A percentile compares a stretch with the other conserved stretches of the same genome.
Conservation (phyloP, 148 eudicot species). For the Vaccinium myrtillus region DNA sequence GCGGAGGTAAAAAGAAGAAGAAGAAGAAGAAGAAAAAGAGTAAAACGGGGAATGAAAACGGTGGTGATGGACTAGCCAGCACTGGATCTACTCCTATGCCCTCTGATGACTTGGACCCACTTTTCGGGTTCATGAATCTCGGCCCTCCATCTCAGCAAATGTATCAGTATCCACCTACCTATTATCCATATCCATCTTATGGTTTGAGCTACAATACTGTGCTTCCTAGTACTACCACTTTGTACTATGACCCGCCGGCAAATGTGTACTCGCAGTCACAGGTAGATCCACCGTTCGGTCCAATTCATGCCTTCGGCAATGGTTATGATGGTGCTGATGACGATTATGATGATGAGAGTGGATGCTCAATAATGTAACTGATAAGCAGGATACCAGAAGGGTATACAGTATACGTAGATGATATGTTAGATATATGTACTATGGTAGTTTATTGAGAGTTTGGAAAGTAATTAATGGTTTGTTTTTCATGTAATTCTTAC, state of each 20-base stretch:
- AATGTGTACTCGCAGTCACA: conserved; percentile 13
- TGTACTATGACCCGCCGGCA: conserved; percentile 30
- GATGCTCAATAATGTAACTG: conserved; percentile 41
- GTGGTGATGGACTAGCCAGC: conserved; percentile 17
- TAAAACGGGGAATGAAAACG: conserved; percentile 22
- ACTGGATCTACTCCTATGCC: conserved; percentile 16
- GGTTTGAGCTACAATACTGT: conserved; percentile 43
- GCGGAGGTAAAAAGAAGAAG: conserved; percentile 39
- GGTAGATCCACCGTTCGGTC: conserved; percentile 23
- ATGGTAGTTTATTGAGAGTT: not conserved
- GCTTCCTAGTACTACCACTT: conserved; percentile 28
- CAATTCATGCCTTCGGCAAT: not conserved
- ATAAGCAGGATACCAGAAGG: not conserved
- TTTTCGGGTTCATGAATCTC: conserved; percentile 17
- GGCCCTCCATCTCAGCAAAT: conserved; percentile 26
- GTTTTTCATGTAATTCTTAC: not conserved
- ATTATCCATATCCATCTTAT: conserved; percentile 30
- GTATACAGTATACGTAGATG: not conserved
- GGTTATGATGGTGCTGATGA: conserved; percentile 6
- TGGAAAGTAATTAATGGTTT: not conserved
- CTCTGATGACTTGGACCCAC: not conserved
- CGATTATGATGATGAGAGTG: conserved; percentile 29
- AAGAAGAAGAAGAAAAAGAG: conserved; percentile 22
- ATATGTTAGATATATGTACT: not conserved
- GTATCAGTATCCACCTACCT: conserved; percentile 20